These are phyloP conservation scores for Diaporthe citrichinensis DNA, from an alignment of 2,329 filamentous ascomycete species.

Conservation along the genomic window DNA sequence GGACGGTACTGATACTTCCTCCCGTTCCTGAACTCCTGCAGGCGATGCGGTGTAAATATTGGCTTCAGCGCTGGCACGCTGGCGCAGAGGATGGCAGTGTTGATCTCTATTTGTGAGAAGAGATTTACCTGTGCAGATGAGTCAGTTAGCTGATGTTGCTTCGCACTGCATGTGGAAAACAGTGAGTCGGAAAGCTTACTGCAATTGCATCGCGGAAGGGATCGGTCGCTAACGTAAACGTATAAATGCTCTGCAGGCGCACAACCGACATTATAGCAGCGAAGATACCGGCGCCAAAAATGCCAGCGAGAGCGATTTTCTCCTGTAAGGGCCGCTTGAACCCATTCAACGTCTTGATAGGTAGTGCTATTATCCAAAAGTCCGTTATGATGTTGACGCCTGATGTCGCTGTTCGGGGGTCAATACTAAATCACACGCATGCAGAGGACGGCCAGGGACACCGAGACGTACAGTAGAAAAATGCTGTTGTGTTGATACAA, in stretches of 20 bases:
- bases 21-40: neutral
- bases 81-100: conserved; percentile 64
- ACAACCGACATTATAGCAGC: conserved; percentile 55
- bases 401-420: conserved; percentile 52
- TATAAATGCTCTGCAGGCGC: conserved; percentile 56
- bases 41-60: conserved; percentile 50
- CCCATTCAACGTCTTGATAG: conserved; percentile 58
- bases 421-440: neutral
- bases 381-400: conserved; percentile 63
- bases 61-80: conserved; percentile 65
- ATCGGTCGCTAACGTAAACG: conserved; percentile 54
- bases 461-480: conserved; percentile 51
- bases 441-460: too few relatives aligned
- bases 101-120: conserved; percentile 65
- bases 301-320: conserved; percentile 62
- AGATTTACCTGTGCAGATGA: conserved; percentile 50
- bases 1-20: conserved; percentile 7
- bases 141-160: neutral
- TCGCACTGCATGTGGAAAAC: rapidly evolving
- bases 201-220: conserved; percentile 47
- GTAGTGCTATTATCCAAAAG: conserved; percentile 59
- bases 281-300: conserved; percentile 59
- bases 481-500: conserved; percentile 58
- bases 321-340: conserved; percentile 63
- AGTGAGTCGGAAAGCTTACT: neutral